Conservation (phyloP, 306 rosid species). For the Biancaea sappan region DNA sequence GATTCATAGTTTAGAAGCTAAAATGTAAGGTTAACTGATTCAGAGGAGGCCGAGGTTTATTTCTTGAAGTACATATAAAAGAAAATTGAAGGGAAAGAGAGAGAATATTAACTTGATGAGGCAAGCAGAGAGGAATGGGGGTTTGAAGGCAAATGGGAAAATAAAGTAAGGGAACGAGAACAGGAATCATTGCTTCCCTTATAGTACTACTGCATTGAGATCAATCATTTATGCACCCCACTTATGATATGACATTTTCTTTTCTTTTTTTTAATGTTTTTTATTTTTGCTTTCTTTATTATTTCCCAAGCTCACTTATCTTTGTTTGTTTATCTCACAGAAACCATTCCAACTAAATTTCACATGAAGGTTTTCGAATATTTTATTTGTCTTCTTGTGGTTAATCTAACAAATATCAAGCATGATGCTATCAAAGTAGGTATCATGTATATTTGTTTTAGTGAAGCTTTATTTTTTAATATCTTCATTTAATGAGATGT, state of each 20-base stretch:
- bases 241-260: neutral
- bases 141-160: constrained; percentile 30
- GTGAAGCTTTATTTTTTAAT: no score
- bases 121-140: neutral
- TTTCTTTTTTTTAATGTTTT: no score
- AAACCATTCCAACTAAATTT: neutral
- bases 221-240: neutral
- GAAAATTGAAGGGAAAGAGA: neutral
- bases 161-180: constrained; percentile 39
- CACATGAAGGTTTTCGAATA: neutral
- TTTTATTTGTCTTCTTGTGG: no score
- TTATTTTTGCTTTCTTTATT: no score
- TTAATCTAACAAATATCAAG: no score
- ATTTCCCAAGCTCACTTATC: neutral
- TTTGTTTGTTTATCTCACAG: no score
- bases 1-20: neutral
- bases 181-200: constrained; percentile 38
- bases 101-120: no score
- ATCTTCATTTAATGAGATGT: no score
- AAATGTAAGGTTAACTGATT: neutral
- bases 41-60: neutral
- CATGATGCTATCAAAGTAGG: no score
- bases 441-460: no score
- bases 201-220: neutral
- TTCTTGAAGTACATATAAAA: neutral